A percentile compares a stretch with the other conserved stretches of the same genome.
phyloP scores from a whole-genome alignment of 2,329 filamentous ascomycete species.

The Rhexocercosporidium sp. region DNA sequence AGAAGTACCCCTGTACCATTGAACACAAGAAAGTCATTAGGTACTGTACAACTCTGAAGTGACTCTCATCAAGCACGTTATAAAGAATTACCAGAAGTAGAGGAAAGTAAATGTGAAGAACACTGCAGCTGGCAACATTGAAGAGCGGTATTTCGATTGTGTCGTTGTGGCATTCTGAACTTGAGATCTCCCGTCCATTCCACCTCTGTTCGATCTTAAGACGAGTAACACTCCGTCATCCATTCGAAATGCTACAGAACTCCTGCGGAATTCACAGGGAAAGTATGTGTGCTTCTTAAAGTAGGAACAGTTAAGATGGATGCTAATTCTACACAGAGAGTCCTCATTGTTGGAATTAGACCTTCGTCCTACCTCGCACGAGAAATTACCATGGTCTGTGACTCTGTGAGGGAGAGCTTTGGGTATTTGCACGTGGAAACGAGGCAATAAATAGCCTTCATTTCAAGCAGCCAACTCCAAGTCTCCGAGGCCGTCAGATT shows the following conservation, averaged over 20 bases:
- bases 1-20: neutral
- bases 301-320: too few relatives aligned
- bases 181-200: neutral
- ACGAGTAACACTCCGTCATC: neutral
- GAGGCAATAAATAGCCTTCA: too few relatives aligned
- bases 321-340: neutral
- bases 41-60: neutral
- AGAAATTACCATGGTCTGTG: neutral
- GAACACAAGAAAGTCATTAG: neutral
- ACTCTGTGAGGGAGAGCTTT: too few relatives aligned
- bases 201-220: neutral
- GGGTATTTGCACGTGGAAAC: neutral
- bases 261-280: neutral
- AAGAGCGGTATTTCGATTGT: neutral
- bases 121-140: neutral
- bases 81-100: neutral
- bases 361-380: neutral
- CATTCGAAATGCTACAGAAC: neutral
- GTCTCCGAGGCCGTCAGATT: too few relatives aligned
- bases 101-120: neutral
- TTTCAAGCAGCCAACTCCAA: too few relatives aligned
- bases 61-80: neutral
- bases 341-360: neutral
- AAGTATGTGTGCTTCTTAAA: neutral
- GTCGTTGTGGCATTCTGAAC: constrained; percentile 11